A percentile compares a stretch with the other conserved stretches of the same genome.
phyloP scores from a whole-genome alignment of 768 basidiomycete species.

The Leccinum boreale region DNA sequence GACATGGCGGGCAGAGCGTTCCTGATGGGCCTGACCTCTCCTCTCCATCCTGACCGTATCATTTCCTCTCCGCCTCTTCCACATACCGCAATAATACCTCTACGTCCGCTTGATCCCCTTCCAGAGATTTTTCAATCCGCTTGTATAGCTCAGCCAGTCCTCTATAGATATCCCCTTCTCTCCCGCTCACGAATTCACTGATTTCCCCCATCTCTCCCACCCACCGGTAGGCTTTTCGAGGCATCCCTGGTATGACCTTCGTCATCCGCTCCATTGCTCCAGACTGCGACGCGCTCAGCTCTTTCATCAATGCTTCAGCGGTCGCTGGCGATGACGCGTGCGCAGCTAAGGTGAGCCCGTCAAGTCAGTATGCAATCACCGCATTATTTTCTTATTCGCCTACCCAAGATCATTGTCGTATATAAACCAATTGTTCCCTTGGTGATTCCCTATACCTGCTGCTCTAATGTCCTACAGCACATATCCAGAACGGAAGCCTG shows the following conservation, averaged over 20 bases:
- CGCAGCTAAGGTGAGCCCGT: constrained; percentile 37
- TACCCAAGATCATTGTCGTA: constrained; percentile 56
- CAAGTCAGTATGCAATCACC: neutral
- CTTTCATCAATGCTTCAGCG: constrained; percentile 51
- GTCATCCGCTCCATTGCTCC: constrained; percentile 39
- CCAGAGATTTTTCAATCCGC: constrained; percentile 40
- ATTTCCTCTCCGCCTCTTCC: constrained; percentile 32
- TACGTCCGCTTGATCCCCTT: constrained; percentile 38
- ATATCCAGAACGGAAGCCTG: constrained; percentile 7
- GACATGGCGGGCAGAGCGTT: constrained; percentile 13
- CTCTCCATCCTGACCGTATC: neutral
- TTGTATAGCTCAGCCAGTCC: constrained; percentile 47
- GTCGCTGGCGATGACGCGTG: constrained; percentile 58
- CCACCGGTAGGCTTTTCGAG: constrained; percentile 64
- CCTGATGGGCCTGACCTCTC: neutral
- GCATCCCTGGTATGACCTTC: constrained; percentile 42
- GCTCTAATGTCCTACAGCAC: neutral
- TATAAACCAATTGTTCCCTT: constrained; percentile 53
- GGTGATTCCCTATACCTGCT: constrained; percentile 44
- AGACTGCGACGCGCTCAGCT: constrained; percentile 47
- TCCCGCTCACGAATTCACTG: constrained; percentile 48
- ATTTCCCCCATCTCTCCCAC: constrained; percentile 66
- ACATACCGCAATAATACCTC: constrained; percentile 42
- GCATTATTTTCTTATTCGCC: constrained; percentile 8
- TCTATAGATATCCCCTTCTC: constrained; percentile 43